Evolutionary conservation across 345 rosid species (phyloP).

Genomic region (Eucalyptus urophylla): DNA sequence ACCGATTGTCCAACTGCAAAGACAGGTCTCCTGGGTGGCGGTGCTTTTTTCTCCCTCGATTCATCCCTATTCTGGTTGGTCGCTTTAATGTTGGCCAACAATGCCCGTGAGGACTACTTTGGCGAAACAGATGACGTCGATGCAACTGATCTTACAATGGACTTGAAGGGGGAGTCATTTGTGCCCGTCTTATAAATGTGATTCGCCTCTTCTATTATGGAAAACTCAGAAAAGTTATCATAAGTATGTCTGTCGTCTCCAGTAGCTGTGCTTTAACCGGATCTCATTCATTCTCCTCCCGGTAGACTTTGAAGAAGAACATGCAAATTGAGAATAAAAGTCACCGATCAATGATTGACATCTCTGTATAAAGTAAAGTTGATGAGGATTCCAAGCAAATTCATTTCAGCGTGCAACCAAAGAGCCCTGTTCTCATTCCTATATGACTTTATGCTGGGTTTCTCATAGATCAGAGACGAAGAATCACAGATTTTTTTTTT

Average conservation of each 20-base stretch:
- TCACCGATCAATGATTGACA: background rate
- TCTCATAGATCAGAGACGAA: background rate
- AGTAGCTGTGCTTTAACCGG: background rate
- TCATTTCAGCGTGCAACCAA: background rate
- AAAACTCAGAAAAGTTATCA: background rate
- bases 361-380: background rate
- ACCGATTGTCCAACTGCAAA: conserved; percentile 75
- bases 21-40: conserved; percentile 77
- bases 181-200: background rate
- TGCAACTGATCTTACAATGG: background rate
- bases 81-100: conserved; percentile 67
- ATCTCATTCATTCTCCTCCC: background rate
- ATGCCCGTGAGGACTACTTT: conserved; percentile 79
- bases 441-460: background rate
- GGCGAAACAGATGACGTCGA: conserved; percentile 20
- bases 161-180: background rate
- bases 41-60: conserved; percentile 72
- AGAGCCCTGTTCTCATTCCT: background rate
- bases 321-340: background rate
- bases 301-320: background rate
- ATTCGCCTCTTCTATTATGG: background rate
- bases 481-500: background rate
- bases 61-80: conserved; percentile 74
- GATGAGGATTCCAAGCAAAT: background rate
- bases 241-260: background rate